phyloP scores from a whole-genome alignment of 2,329 filamentous ascomycete genomes.

The Alternaria sp. region DNA sequence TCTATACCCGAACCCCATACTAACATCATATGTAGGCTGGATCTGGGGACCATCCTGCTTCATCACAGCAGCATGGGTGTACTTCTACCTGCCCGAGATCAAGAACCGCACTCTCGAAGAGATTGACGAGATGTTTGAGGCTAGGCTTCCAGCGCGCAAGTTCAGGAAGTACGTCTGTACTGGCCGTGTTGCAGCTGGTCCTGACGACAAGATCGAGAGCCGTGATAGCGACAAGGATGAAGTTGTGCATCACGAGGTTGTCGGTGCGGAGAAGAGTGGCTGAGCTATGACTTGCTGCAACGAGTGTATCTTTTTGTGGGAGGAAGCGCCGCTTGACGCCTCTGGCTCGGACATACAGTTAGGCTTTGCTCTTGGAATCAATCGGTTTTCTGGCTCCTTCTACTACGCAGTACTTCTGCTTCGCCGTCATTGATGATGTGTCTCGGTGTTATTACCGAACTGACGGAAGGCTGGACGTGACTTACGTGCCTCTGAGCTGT shows the following conservation, averaged over 20 bases:
- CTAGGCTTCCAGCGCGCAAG: slow-evolving; percentile 34
- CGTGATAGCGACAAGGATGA: slow-evolving; percentile 28
- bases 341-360: not conserved
- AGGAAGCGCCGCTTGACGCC: not conserved
- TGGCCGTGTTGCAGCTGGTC: slow-evolving; percentile 21
- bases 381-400: not conserved
- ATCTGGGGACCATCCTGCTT: slow-evolving; percentile 48
- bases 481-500: not conserved
- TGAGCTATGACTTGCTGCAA: not conserved
- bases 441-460: not conserved
- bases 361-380: not conserved
- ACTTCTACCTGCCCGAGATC: slow-evolving; percentile 41
- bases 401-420: not conserved
- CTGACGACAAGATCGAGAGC: slow-evolving; percentile 15
- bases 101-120: slow-evolving; percentile 50
- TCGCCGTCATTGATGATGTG: not conserved
- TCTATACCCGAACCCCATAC: not conserved
- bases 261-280: slow-evolving; percentile 6
- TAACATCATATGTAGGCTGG: slow-evolving; percentile 27
- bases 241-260: slow-evolving; percentile 15
- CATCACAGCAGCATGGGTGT: slow-evolving; percentile 45
- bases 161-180: slow-evolving; percentile 42
- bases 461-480: not conserved
- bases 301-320: not conserved
- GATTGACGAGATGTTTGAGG: slow-evolving; percentile 45